Base-by-base conservation (phyloP, 768 basidiomycete species). In the Mycena metata region DNA sequence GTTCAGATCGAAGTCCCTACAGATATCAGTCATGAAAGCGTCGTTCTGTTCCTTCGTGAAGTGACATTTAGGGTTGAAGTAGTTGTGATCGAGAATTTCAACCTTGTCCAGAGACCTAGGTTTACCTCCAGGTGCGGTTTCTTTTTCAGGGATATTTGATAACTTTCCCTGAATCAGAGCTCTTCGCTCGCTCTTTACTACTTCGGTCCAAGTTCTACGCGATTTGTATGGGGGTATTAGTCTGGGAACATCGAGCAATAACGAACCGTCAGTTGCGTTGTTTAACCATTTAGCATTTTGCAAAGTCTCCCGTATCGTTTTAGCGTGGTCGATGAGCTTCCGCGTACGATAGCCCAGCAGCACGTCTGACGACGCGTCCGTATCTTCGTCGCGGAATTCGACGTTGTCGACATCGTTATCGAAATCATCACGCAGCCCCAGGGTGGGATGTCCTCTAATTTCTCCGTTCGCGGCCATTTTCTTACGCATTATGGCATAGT, bases 1-100 rank as follows among this genome's bases (percentile, higher is more conserved):
- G 61, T 83, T 83, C 5, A 81, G 58, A 0, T 23, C 50, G 45
- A 72, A 74, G 2, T 66, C n/a, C 0, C 39, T 30, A 10, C 54
- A 50, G 13, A 68, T 70, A 1, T 42, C 9, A 13, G 68, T 51
- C 11, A 67, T 69, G 8, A 61, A 30, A 5, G 24, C 24, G 39
- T 47, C 49, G 43, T 43, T 62, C 15, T 23, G 30, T 17, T 56
- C 26, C 15, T 54, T 42, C 10, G 35, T 36, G 23, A 69, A 71
- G 21, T 26, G 42, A 10, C 19, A 6, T 16, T 56, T 57, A 1
- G 45, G 23, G 8, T 9, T 54, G 26, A 77, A 45, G 33, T 71
- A 69, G 21, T 51, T 12, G 39, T 66, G 58, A 55, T 43, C 41
- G 3, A 72, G 35, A 23, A 67, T 36, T 30, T 67, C 60, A 3